A percentile compares a stretch with the other conserved stretches of the same genome.
phyloP scores from a whole-genome alignment of 371 early-diverging fungal genomes.

The Mucor velutinosus region DNA sequence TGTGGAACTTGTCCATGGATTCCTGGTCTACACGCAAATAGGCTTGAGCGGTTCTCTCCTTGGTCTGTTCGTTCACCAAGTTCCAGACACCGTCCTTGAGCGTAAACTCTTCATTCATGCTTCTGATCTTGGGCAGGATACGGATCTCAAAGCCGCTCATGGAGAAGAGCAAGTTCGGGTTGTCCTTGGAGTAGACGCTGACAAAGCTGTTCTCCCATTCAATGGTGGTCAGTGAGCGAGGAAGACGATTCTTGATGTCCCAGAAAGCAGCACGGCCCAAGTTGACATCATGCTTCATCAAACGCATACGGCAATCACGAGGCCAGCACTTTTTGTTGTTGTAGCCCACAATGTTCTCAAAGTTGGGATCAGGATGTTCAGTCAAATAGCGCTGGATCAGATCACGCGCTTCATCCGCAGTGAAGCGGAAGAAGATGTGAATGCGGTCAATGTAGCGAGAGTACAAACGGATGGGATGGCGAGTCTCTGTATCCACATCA shows the following conservation, averaged over 20 bases:
- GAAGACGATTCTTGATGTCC: conserved; percentile 98
- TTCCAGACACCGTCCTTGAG: conserved; percentile 97
- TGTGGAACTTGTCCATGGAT: conserved; percentile 90
- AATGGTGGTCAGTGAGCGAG: conserved; percentile 94
- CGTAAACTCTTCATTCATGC: conserved; percentile 85
- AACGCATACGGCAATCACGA: conserved; percentile 97
- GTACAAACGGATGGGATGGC: conserved; percentile 98
- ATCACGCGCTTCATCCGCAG: conserved; percentile 92
- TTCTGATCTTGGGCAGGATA: conserved; percentile 89
- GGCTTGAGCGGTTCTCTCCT: conserved; percentile 97
- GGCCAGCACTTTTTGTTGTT: conserved; percentile 98
- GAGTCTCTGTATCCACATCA: conserved; percentile 88
- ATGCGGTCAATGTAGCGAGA: conserved; percentile 92
- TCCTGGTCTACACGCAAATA: conserved; percentile 95
- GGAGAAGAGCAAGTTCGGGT: conserved; percentile 93
- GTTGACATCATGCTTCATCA: conserved; percentile 97
- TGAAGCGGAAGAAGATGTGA: conserved; percentile 94
- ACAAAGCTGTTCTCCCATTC: conserved; percentile 98
- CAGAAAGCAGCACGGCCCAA: conserved; percentile 89
- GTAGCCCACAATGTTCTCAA: conserved; percentile 98
- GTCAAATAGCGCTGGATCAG: conserved; percentile 96
- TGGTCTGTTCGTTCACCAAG: conserved; percentile 93
- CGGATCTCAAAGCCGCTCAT: conserved; percentile 92
- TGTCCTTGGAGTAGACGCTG: conserved; percentile 95
- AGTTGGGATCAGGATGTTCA: conserved; percentile 98